Percentiles rank a stretch among this genome's conserved stretches.
phyloP scores from a whole-genome alignment of 495 filamentous ascomycete genomes.

The Neurospora sp. region DNA sequence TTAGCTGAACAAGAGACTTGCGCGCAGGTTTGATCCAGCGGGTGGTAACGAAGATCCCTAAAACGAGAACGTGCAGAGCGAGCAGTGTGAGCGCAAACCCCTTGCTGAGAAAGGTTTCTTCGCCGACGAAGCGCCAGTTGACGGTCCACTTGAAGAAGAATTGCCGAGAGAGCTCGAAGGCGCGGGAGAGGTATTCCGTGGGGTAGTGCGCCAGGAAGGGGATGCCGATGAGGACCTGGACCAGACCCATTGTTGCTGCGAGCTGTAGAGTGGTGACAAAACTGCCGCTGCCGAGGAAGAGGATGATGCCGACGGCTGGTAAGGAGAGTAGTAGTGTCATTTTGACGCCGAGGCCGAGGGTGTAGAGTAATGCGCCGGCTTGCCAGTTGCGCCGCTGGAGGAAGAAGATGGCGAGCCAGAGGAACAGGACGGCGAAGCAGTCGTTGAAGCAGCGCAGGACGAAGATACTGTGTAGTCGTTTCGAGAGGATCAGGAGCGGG shows the following conservation, averaged over 20 bases:
- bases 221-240: slow-evolving; percentile 66
- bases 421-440: slow-evolving; percentile 68
- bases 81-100: slow-evolving; percentile 62
- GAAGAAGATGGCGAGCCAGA: slow-evolving; percentile 70
- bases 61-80: slow-evolving; percentile 52
- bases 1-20: slow-evolving; percentile 34
- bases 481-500: slow-evolving; percentile 78
- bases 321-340: slow-evolving; percentile 81
- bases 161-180: slow-evolving; percentile 80
- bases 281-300: slow-evolving; percentile 56
- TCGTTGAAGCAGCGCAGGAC: slow-evolving; percentile 93
- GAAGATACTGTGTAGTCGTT: slow-evolving; percentile 88
- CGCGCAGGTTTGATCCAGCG: slow-evolving; percentile 40
- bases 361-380: slow-evolving; percentile 60
- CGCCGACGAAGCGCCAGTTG: slow-evolving; percentile 89
- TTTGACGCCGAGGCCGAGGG: slow-evolving; percentile 74
- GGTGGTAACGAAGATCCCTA: slow-evolving; percentile 48
- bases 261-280: slow-evolving; percentile 52
- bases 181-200: slow-evolving; percentile 61
- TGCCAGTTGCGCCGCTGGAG: slow-evolving; percentile 66
- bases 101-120: slow-evolving; percentile 69
- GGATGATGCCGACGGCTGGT: slow-evolving; percentile 64
- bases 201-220: slow-evolving; percentile 66
- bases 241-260: slow-evolving; percentile 56
- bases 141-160: slow-evolving; percentile 98